These are phyloP conservation scores for Sporothrix humicola DNA, from an alignment of 2,329 filamentous ascomycete genomes.

Conservation along the genomic window DNA sequence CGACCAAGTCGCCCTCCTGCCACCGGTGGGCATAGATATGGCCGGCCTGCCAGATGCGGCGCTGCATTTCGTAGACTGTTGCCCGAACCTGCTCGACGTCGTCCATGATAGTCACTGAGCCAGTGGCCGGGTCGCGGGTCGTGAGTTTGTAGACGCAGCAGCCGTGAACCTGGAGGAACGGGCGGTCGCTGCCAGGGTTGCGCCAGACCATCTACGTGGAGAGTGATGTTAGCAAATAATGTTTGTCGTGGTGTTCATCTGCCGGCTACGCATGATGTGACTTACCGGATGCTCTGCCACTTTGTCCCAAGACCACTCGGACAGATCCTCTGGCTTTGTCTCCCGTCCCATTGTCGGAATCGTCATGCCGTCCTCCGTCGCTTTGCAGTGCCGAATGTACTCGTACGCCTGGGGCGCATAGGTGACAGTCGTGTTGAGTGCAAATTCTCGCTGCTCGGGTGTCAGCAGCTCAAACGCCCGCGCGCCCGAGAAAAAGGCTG, in stretches of 20 bases:
- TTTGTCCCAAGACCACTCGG: constrained; percentile 36
- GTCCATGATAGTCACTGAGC: constrained; percentile 29
- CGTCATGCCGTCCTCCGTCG: constrained; percentile 35
- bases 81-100: constrained; percentile 37
- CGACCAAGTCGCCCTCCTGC: constrained; percentile 75
- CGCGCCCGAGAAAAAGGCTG: constrained; percentile 36
- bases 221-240: not conserved
- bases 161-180: constrained; percentile 36
- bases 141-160: constrained; percentile 36
- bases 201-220: constrained; percentile 65
- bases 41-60: constrained; percentile 54
- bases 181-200: constrained; percentile 63
- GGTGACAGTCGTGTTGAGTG: constrained; percentile 35
- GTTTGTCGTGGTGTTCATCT: not conserved
- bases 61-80: constrained; percentile 33
- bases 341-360: constrained; percentile 34
- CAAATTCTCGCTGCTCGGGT: constrained; percentile 36
- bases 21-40: constrained; percentile 77
- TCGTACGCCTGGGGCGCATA: constrained; percentile 37
- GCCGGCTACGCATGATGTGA: not conserved
- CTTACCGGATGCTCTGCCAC: constrained; percentile 36
- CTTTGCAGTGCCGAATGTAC: constrained; percentile 53
- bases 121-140: constrained; percentile 31
- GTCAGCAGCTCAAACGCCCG: constrained; percentile 35
- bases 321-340: constrained; percentile 22